Evolutionary conservation across 257 asterid species (phyloP), one percentile per base, ranked within the genome.

Genomic region (Solanum chaucha): DNA sequence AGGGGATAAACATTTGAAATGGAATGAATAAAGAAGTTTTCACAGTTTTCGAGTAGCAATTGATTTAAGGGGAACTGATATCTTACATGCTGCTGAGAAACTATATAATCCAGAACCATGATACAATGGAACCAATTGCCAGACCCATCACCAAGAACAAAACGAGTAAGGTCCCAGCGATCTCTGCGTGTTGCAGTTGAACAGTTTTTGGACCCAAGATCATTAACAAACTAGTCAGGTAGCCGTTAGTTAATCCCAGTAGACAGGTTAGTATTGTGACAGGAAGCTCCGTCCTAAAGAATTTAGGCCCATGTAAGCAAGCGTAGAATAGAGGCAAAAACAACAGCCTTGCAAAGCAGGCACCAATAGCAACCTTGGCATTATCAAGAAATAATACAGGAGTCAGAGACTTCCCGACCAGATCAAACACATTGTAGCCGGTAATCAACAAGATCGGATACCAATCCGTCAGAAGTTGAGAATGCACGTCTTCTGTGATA

Each of bases 31-130:
- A 14, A 74, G 8, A 41, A 77, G n/a, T 40, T 70, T 77, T 40
- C 35, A n/a, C 20, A 22, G 22, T 38, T 74, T 75, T n/a, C 1
- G 13, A 11, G 35, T n/a, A 19, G 40, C 34, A 75, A 40, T 20
- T 20, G 30, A 32, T 73, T 36, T 5, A 10, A 36, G 19, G 30
- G 28, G 3, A 20, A 73, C 82, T 6, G 28, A 73, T 73, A 72
- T 74, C 32, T 74, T 74, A 74, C 55, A 28, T 46, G 59, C 72
- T 36, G 34, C 75, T 24, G 78, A 84, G 24, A 64, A 87, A 44
- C 72, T 91, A 95, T 55, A 96, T 91, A 87, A 95, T 94, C 99
- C 99, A 97, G 85, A 97, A 91, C 99, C 98, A 97, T 15, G 99
- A 95, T 6, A 94, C 92, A 65, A 95, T 82, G 24, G 98, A 97